Conservation (phyloP, 1,284 basidiomycete genomes). For the Farysia itapuensis region DNA sequence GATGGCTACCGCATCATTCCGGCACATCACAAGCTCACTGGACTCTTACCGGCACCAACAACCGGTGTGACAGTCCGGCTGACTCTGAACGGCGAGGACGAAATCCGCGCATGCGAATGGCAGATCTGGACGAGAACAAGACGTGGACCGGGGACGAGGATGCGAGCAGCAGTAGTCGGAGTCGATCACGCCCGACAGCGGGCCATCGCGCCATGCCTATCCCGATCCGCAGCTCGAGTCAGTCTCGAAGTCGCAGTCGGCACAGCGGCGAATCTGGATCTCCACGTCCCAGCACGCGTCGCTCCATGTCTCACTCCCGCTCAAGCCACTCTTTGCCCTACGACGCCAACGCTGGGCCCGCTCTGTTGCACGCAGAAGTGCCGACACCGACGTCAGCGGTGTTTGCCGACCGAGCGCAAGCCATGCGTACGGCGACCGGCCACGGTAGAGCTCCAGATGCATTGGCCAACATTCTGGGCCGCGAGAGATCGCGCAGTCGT, state of each 20-base stretch:
- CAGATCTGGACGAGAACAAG: slow-evolving; percentile 37
- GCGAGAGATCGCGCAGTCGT: slow-evolving; percentile 23
- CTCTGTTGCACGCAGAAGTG: slow-evolving; percentile 17
- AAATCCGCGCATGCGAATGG: slow-evolving; percentile 24
- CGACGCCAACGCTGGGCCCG: slow-evolving; percentile 1
- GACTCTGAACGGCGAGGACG: slow-evolving; percentile 35
- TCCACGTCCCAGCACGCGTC: slow-evolving; percentile 16
- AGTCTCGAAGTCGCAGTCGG: slow-evolving; percentile 36
- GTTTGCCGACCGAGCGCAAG: slow-evolving; percentile 18
- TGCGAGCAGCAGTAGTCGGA: slow-evolving; percentile 10
- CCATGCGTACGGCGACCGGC: slow-evolving; percentile 24
- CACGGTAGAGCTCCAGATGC: slow-evolving; percentile 40
- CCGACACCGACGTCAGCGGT: slow-evolving; percentile 5
- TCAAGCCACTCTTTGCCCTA: slow-evolving; percentile 16
- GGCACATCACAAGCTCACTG: slow-evolving; percentile 8
- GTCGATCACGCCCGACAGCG: slow-evolving; percentile 3
- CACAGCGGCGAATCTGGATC: slow-evolving; percentile 25
- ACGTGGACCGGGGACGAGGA: slow-evolving; percentile 31
- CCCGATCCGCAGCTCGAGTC: slow-evolving; percentile 25
- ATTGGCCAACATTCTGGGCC: slow-evolving; percentile 30
- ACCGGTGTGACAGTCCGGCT: slow-evolving; percentile 33
- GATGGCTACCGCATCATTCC: slow-evolving; percentile 16
- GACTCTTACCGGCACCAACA: slow-evolving; percentile 4
- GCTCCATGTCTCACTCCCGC: slow-evolving; percentile 16
- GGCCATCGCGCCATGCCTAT: slow-evolving; percentile 11